phyloP scores from a whole-genome alignment of 148 eudicot species.

The Camellia sinensis region DNA sequence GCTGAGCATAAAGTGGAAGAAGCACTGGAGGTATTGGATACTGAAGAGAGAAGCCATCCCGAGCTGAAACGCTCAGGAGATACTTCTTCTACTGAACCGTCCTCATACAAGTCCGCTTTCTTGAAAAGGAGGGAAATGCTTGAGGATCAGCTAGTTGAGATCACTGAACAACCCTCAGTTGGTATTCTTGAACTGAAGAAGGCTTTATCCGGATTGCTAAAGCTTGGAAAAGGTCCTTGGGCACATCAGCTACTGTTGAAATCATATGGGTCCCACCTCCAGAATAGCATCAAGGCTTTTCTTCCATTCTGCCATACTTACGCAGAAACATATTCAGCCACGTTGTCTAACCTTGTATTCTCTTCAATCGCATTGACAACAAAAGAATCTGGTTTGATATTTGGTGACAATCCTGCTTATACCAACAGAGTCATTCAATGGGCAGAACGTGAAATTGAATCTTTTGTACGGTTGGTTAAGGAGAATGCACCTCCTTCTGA shows the following conservation, averaged over 20 bases:
- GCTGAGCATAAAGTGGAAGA: constrained; percentile 79
- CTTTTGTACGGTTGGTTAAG: constrained; percentile 71
- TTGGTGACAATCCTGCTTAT: constrained; percentile 86
- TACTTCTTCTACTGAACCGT: constrained; percentile 39
- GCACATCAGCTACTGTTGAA: constrained; percentile 81
- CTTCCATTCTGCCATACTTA: constrained; percentile 69
- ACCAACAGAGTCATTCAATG: constrained; percentile 74
- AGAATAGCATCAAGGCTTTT: constrained; percentile 60
- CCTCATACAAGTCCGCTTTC: constrained; percentile 60
- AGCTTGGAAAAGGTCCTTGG: constrained; percentile 81
- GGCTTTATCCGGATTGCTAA: constrained; percentile 54
- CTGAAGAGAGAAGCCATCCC: constrained; percentile 59
- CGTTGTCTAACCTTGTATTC: constrained; percentile 77
- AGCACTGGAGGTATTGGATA: constrained; percentile 70
- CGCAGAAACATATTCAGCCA: constrained; percentile 76
- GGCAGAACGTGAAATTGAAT: constrained; percentile 94
- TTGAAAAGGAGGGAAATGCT: constrained; percentile 59
- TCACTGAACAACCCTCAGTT: constrained; percentile 60
- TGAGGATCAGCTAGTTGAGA: constrained; percentile 65
- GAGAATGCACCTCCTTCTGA: constrained; percentile 88
- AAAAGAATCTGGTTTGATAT: constrained; percentile 61
- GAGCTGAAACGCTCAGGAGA: constrained; percentile 60
- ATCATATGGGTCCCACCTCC: constrained; percentile 63
- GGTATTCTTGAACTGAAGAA: constrained; percentile 58
- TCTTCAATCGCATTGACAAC: constrained; percentile 62